Evolutionary conservation across 1,284 basidiomycete species (phyloP).

Genomic region (Earliella scabrosa): DNA sequence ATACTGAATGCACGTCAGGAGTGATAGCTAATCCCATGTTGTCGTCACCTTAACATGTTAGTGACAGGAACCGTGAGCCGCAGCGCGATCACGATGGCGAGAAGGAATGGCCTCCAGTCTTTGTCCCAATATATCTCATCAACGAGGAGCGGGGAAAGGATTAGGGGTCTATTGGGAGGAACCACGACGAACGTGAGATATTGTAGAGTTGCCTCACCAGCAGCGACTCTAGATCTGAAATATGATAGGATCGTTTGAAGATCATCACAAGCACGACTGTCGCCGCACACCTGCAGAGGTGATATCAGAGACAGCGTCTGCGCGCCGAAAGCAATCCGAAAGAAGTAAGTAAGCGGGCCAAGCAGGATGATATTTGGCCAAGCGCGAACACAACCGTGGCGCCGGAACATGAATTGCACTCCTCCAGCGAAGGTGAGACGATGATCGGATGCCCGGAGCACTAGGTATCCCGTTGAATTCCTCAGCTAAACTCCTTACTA

Average conservation of each 20-base stretch:
- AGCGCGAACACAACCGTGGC: conserved; percentile 25
- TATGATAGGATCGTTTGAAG: conserved; percentile 10
- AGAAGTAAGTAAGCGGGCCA: no score
- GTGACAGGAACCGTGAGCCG: conserved; percentile 19
- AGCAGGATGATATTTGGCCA: conserved; percentile 24
- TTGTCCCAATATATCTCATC: conserved; percentile 27
- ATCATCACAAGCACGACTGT: conserved; percentile 13
- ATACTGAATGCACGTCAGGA: conserved; percentile 2
- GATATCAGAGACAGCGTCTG: no score
- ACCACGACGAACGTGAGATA: neutral
- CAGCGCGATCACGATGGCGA: conserved; percentile 15
- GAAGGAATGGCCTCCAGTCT: conserved; percentile 9
- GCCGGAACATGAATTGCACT: conserved; percentile 21
- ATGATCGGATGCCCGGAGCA: conserved; percentile 20
- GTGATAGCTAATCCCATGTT: neutral
- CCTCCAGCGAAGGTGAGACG: conserved; percentile 25
- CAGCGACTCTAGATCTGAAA: conserved; percentile 19
- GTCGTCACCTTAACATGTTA: conserved; percentile 20
- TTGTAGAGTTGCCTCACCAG: conserved; percentile 9
- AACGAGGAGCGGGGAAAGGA: conserved; percentile 25
- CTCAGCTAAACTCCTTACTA: no score
- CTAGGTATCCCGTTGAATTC: neutral
- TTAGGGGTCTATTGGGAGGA: neutral
- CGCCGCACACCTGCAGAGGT: conserved; percentile 5
- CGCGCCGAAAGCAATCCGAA: no score